Conservation (phyloP, 257 asterid species). For the Salvia splendens region DNA sequence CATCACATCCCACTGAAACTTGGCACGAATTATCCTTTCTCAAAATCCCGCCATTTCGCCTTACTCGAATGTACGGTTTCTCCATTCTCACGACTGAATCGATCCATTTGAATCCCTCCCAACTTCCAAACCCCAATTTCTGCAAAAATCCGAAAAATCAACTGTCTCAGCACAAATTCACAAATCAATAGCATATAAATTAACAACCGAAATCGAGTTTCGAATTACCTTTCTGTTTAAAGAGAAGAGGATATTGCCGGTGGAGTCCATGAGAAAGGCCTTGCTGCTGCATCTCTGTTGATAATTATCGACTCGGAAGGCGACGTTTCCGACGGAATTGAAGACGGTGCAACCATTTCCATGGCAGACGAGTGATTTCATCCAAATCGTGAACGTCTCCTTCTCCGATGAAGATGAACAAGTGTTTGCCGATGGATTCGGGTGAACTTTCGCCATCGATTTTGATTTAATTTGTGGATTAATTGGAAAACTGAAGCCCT, state of each 20-base stretch:
- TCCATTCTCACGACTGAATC: constrained; percentile 33
- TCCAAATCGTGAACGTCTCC: constrained; percentile 69
- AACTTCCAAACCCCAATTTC: constrained; percentile 48
- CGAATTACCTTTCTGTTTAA: constrained; percentile 47
- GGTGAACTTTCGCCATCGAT: constrained; percentile 2
- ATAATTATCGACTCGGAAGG: constrained; percentile 73
- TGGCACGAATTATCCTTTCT: constrained; percentile 36
- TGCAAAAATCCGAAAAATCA: constrained; percentile 30
- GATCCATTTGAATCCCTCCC: constrained; percentile 59
- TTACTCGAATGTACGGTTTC: constrained; percentile 53
- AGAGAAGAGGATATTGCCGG: constrained; percentile 63
- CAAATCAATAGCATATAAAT: background rate
- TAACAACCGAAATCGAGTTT: too few relatives aligned
- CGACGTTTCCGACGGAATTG: constrained; percentile 60
- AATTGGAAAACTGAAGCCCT: too few relatives aligned
- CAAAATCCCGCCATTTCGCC: constrained; percentile 36
- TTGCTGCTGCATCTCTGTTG: constrained; percentile 51
- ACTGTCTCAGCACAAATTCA: background rate
- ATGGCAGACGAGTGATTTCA: constrained; percentile 78
- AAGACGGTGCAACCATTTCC: constrained; percentile 85
- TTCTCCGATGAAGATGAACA: constrained; percentile 29
- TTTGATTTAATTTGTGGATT: too few relatives aligned
- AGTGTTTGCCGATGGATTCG: background rate
- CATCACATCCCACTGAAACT: constrained; percentile 41
- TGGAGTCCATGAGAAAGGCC: constrained; percentile 68